Evolutionary conservation across 2,329 filamentous ascomycete genomes (phyloP), one percentile per base, ranked within the genome.

Genomic region (Elsinoe batatas): DNA sequence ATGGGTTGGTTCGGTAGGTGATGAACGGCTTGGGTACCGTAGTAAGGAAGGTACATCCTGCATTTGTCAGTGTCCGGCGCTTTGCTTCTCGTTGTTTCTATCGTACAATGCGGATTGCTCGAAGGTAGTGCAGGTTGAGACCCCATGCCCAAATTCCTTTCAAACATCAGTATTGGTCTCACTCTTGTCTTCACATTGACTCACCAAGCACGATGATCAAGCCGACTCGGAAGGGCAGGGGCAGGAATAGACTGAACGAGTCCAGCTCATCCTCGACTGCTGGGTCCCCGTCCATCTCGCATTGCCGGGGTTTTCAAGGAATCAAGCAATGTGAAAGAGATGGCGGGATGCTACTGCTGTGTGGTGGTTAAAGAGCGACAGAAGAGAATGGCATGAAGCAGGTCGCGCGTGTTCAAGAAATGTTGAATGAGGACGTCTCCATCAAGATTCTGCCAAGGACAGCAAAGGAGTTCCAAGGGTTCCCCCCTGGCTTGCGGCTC

Each of bases 131-230:
- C 38, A 97, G 81, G 74, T 96, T 97, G 63, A 87, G 72, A 61
- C 85, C 90, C 90, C 91, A 98, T 68, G 88, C 90, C 91, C 91
- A 97, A 65, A 95, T 84, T 63, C 88, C 90, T 94, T 62, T 5
- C 58, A 50, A 18, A 4, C 46, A 22, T 54, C 18, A 43, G 56
- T 55, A 35, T 2, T 54, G n/a, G 11, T 35, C 15, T 32, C 50
- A 32, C n/a, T 32, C 30, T 22, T 33, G 11, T 15, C 5, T 30
- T 36, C 17, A n/a, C 20, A 36, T 11, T 15, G 18, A 22, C 78
- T 61, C 76, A 94, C 90, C 91, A 61, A 94, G 75, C 54, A 95
- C 85, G 60, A 93, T 75, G 64, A 96, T 85, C 63, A 94, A 80
- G 58, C 89, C 88, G 58, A 96, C 83, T 62, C 91, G 85, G 70